These are phyloP conservation scores for Phellinidium pouzarii DNA, from an alignment of 1,284 basidiomycete species.

Conservation along the genomic window DNA sequence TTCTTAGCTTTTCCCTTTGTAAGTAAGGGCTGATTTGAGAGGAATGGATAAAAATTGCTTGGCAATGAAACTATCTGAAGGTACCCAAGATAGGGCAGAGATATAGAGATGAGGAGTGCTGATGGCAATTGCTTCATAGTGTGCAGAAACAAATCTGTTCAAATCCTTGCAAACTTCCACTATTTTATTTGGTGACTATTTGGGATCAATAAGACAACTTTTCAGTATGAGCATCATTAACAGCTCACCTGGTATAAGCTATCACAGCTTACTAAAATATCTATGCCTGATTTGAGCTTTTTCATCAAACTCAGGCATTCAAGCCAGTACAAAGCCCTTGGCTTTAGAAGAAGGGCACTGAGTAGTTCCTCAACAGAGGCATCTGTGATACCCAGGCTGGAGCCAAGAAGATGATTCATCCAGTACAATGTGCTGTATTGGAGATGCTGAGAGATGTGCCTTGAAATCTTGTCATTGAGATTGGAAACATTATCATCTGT, in stretches of 20 bases:
- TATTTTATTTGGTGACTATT: not conserved
- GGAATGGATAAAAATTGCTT: not conserved
- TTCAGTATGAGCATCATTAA: not conserved
- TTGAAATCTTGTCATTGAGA: slow-evolving; percentile 17
- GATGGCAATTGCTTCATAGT: not conserved
- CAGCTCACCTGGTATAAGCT: not conserved
- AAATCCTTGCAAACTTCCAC: not conserved
- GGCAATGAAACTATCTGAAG: not conserved
- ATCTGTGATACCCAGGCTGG: not conserved
- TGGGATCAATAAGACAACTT: not conserved
- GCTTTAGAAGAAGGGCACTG: not conserved
- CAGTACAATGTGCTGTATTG: slow-evolving; percentile 25
- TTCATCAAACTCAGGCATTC: not conserved
- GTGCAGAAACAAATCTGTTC: not conserved
- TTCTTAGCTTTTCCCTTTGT: not conserved
- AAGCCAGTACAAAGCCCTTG: not conserved
- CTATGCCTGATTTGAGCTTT: not conserved
- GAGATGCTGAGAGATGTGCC: slow-evolving; percentile 21
- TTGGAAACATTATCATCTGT: slow-evolving; percentile 22
- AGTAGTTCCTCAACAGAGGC: not conserved
- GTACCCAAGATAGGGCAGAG: slow-evolving; percentile 7
- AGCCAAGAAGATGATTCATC: slow-evolving; percentile 23
- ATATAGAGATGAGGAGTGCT: slow-evolving; percentile 13
- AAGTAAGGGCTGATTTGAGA: not conserved
- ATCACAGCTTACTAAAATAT: not conserved